Conservation (phyloP, 2,329 filamentous ascomycete species). For the Fusarium chuoi region DNA sequence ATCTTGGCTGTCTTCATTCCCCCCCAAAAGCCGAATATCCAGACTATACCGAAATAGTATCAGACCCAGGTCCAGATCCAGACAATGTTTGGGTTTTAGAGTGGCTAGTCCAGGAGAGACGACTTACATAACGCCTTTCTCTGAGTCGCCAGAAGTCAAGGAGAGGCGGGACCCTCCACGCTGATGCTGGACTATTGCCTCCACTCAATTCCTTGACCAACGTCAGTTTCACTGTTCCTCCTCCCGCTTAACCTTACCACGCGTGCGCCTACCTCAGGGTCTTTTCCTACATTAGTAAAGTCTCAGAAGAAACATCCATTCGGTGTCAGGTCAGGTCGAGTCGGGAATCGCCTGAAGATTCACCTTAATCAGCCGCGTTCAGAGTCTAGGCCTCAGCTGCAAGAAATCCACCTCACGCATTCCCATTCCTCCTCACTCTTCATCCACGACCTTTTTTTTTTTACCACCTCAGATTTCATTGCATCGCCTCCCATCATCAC, state of each 20-base stretch:
- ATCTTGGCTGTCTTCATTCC: slow-evolving; percentile 1
- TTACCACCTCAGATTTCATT: background rate
- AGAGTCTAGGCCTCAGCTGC: background rate
- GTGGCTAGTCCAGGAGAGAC: slow-evolving; percentile 14
- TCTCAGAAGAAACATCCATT: background rate
- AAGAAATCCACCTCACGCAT: background rate
- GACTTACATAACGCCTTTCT: slow-evolving; percentile 37
- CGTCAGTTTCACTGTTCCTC: background rate
- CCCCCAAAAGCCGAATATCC: background rate
- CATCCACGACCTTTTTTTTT: background rate
- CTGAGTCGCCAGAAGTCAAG: slow-evolving; percentile 29
- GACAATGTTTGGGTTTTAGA: slow-evolving; percentile 21
- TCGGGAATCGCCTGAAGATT: background rate
- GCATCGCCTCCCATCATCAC: slow-evolving; percentile 10
- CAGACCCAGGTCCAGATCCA: background rate
- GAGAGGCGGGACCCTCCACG: slow-evolving; percentile 30
- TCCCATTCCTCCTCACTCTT: background rate
- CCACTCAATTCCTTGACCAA: slow-evolving; percentile 15
- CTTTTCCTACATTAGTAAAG: background rate
- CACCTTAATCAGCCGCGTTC: slow-evolving; percentile 6
- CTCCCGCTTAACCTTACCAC: slow-evolving; percentile 11
- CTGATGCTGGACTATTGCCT: slow-evolving; percentile 5
- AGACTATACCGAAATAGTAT: slow-evolving; percentile 24
- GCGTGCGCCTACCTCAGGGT: background rate
- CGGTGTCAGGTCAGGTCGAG: background rate